Conservation (phyloP, 805 yeast genomes). For the Zygosaccharomyces siamensis region DNA sequence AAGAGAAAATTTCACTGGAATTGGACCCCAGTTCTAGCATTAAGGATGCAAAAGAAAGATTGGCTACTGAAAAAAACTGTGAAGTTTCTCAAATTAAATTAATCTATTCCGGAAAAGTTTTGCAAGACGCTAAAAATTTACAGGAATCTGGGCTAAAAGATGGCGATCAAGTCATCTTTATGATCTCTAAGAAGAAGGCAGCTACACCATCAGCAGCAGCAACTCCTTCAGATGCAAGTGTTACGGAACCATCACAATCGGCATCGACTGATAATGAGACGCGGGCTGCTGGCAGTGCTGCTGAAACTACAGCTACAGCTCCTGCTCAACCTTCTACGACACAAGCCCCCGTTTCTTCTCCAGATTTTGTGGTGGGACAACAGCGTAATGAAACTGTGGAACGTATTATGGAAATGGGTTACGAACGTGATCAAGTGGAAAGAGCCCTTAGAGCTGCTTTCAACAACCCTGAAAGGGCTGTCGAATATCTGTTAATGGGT, state of each 20-base stretch:
- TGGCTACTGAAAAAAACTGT: conserved; percentile 64
- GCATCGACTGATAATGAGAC: conserved; percentile 10
- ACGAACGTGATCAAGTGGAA: conserved; percentile 80
- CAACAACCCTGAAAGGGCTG: conserved; percentile 97
- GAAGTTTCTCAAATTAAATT: conserved; percentile 75
- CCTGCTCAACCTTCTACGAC: conserved; percentile 23
- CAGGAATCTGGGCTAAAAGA: conserved; percentile 72
- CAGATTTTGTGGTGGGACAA: conserved; percentile 71
- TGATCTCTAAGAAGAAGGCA: conserved; percentile 62
- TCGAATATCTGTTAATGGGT: conserved; percentile 87
- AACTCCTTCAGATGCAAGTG: conserved; percentile 12
- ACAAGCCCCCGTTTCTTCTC: conserved; percentile 30
- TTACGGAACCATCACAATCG: conserved; percentile 28
- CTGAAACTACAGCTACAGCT: conserved; percentile 15
- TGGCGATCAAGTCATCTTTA: conserved; percentile 82
- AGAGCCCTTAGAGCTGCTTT: conserved; percentile 91
- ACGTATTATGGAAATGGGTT: conserved; percentile 94
- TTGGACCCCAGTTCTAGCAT: conserved; percentile 67
- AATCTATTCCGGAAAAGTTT: conserved; percentile 88
- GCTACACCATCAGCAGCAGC: conserved; percentile 11
- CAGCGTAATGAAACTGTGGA: conserved; percentile 73
- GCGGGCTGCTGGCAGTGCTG: conserved; percentile 18
- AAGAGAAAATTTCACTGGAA: conserved; percentile 77
- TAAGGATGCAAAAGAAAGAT: conserved; percentile 61
- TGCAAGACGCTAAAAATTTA: conserved; percentile 75